These are phyloP conservation scores for Chiua virens DNA, from an alignment of 768 basidiomycete genomes.

Conservation along the genomic window DNA sequence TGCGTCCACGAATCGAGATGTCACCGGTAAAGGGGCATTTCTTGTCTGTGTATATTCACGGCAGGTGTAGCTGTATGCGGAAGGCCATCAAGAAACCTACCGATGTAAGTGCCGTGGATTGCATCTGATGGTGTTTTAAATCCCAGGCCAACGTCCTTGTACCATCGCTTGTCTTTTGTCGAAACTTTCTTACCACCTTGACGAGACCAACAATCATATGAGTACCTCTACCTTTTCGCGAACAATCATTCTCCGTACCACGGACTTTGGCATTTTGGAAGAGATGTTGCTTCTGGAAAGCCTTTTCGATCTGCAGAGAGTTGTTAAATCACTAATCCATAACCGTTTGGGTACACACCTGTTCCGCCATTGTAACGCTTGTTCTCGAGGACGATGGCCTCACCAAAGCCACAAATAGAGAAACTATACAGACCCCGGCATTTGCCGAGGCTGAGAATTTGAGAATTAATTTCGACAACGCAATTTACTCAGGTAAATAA, in stretches of 20 bases:
- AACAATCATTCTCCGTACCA: slow-evolving; percentile 51
- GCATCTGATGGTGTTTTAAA: slow-evolving; percentile 97
- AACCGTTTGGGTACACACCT: slow-evolving; percentile 38
- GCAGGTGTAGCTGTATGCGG: neutral
- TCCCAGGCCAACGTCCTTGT: slow-evolving; percentile 96
- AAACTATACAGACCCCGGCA: slow-evolving; percentile 45
- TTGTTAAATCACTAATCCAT: neutral
- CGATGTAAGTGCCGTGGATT: slow-evolving; percentile 94
- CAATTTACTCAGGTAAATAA: no score
- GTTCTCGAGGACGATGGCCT: slow-evolving; percentile 11
- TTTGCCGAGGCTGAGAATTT: slow-evolving; percentile 21
- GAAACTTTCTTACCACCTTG: slow-evolving; percentile 84
- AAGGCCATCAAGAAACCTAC: slow-evolving; percentile 46
- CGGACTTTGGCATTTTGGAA: slow-evolving; percentile 97
- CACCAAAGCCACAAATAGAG: slow-evolving; percentile 35
- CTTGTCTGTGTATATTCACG: slow-evolving; percentile 65
- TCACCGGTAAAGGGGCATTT: slow-evolving; percentile 99
- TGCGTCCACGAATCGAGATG: slow-evolving; percentile 97
- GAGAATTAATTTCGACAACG: no score
- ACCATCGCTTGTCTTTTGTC: slow-evolving; percentile 97
- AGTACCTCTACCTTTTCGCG: slow-evolving; percentile 1
- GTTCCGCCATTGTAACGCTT: slow-evolving; percentile 54
- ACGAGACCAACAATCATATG: slow-evolving; percentile 7
- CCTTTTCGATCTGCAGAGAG: slow-evolving; percentile 80
- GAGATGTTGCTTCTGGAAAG: slow-evolving; percentile 95